These are phyloP conservation scores for Fragilaria crotonensis DNA, from an alignment of 108 stramenopile genomes.

Conservation along the genomic window DNA sequence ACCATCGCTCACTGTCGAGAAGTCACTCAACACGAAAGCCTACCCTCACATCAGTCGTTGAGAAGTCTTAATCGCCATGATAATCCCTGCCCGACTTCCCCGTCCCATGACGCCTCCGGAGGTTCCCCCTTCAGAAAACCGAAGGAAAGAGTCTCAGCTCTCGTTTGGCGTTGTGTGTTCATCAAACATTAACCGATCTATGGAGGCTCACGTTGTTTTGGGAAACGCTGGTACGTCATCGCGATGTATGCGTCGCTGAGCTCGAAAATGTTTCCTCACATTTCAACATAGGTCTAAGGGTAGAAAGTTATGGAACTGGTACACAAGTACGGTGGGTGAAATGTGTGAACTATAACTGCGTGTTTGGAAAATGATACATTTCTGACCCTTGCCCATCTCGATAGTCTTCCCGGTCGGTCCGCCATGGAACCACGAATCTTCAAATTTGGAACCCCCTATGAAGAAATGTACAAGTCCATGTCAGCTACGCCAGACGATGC, in stretches of 20 bases:
- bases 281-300: slow-evolving; percentile 46
- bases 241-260: too few species aligned
- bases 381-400: too few species aligned
- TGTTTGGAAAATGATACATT: too few species aligned
- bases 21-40: too few species aligned
- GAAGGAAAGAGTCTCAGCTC: slow-evolving; percentile 45
- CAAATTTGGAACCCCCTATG: slow-evolving; percentile 87
- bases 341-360: background rate
- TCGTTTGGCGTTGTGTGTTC: slow-evolving; percentile 85
- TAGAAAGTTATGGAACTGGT: slow-evolving; percentile 86
- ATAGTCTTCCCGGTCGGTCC: slow-evolving; percentile 46
- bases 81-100: slow-evolving; percentile 29
- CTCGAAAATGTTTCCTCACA: background rate
- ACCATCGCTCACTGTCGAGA: too few species aligned
- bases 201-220: slow-evolving; percentile 86
- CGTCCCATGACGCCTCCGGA: slow-evolving; percentile 80
- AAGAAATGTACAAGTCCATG: slow-evolving; percentile 78
- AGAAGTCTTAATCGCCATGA: too few species aligned
- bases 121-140: slow-evolving; percentile 51
- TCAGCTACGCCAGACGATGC: slow-evolving; percentile 74
- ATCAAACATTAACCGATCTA: slow-evolving; percentile 89
- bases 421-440: slow-evolving; percentile 81
- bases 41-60: too few species aligned
- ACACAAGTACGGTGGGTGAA: slow-evolving; percentile 68
- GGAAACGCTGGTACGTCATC: slow-evolving; percentile 72